Conservation (phyloP, 805 yeast species). For the Ogataea haglerorum region DNA sequence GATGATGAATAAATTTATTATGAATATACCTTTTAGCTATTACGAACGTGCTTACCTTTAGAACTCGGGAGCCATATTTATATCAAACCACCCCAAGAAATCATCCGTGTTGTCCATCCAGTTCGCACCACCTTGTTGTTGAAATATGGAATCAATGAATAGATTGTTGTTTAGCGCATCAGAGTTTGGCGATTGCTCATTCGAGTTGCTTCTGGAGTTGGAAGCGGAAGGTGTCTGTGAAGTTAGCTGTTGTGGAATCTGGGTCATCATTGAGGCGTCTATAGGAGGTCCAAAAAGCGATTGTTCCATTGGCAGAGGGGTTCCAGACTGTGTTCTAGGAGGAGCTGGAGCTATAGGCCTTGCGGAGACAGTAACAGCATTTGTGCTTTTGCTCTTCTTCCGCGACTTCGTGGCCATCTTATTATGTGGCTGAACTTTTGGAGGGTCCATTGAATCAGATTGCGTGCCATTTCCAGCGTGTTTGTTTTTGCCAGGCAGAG, state of each 20-base stretch:
- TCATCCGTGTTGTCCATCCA: slow-evolving; percentile 88
- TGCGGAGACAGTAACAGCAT: slow-evolving; percentile 16
- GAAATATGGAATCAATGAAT: slow-evolving; percentile 56
- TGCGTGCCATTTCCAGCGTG: background rate
- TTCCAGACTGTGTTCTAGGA: slow-evolving; percentile 20
- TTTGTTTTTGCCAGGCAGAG: slow-evolving; percentile 34
- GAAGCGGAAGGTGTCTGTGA: slow-evolving; percentile 20
- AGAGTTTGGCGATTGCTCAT: slow-evolving; percentile 24
- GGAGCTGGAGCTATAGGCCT: slow-evolving; percentile 28
- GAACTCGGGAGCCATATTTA: slow-evolving; percentile 66
- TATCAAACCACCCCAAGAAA: slow-evolving; percentile 91
- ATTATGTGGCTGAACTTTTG: slow-evolving; percentile 3
- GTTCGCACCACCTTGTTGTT: slow-evolving; percentile 78
- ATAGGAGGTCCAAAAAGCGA: slow-evolving; percentile 10
- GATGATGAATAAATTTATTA: slow-evolving; percentile 42
- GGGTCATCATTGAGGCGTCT: slow-evolving; percentile 3
- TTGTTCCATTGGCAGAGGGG: slow-evolving; percentile 6
- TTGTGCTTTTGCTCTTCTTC: slow-evolving; percentile 22
- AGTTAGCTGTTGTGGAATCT: slow-evolving; percentile 4
- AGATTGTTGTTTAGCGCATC: slow-evolving; percentile 27
- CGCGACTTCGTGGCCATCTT: slow-evolving; percentile 9
- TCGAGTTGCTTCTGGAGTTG: slow-evolving; percentile 17
- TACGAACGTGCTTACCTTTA: slow-evolving; percentile 22
- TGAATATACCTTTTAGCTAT: slow-evolving; percentile 1
- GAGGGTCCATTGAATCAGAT: slow-evolving; percentile 6